These are phyloP conservation scores for Rhizopogon salebrosus DNA, from an alignment of 768 basidiomycete genomes.

Conservation along the genomic window DNA sequence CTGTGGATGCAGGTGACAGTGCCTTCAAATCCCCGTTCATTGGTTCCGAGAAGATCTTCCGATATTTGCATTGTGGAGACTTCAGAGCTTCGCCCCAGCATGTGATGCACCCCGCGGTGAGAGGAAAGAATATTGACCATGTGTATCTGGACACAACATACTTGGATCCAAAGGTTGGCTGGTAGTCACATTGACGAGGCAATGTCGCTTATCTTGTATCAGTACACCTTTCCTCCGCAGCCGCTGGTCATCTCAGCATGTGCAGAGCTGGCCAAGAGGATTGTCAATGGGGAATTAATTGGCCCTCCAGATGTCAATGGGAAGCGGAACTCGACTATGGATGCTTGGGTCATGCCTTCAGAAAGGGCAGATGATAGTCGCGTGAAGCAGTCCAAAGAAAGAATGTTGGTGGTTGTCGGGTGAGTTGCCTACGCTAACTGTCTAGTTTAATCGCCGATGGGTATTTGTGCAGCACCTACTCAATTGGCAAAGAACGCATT, in stretches of 20 bases:
- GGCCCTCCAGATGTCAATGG: slow-evolving; percentile 18
- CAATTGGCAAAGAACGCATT: slow-evolving; percentile 95
- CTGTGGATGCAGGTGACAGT: slow-evolving; percentile 83
- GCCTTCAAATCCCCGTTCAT: slow-evolving; percentile 64
- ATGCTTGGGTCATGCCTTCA: slow-evolving; percentile 42
- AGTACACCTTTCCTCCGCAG: slow-evolving; percentile 96
- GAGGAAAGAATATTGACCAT: slow-evolving; percentile 76
- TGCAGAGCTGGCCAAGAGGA: slow-evolving; percentile 67
- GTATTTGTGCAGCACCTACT: slow-evolving; percentile 70
- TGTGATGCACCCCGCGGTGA: slow-evolving; percentile 77
- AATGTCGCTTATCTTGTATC: slow-evolving; percentile 7
- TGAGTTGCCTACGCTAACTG: slow-evolving; percentile 24
- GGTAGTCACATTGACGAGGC: neutral
- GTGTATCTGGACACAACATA: slow-evolving; percentile 97
- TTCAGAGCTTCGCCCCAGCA: slow-evolving; percentile 88
- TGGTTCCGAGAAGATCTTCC: slow-evolving; percentile 64
- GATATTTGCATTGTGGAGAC: slow-evolving; percentile 95
- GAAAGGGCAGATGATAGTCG: slow-evolving; percentile 18
- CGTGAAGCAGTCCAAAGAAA: slow-evolving; percentile 34
- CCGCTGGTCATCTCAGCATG: slow-evolving; percentile 92
- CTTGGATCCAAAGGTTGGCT: slow-evolving; percentile 72
- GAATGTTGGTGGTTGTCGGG: slow-evolving; percentile 69
- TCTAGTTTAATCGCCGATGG: neutral
- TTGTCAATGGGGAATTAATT: slow-evolving; percentile 40
- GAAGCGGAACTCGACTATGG: slow-evolving; percentile 35